Conservation (phyloP, 768 basidiomycete genomes). For the Sporobolomyces pararoseus region DNA sequence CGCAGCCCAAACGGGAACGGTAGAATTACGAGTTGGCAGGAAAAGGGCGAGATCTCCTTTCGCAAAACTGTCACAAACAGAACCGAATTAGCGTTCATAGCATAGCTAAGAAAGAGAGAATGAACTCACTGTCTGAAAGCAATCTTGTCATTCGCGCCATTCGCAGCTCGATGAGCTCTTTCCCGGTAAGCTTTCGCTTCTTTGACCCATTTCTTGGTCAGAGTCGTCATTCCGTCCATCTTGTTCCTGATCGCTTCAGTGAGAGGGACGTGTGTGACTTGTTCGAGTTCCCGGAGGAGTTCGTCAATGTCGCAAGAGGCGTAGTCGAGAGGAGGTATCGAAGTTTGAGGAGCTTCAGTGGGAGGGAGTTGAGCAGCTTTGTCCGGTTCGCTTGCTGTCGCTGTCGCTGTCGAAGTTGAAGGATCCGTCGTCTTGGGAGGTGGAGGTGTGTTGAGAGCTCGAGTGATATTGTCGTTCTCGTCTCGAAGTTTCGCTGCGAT, state of each 20-base stretch:
- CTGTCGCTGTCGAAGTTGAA: too few species aligned
- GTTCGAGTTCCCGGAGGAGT: slow-evolving; percentile 20
- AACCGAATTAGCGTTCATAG: background rate
- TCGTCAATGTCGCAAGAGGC: slow-evolving; percentile 30
- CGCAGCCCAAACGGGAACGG: slow-evolving; percentile 93
- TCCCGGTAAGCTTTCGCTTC: slow-evolving; percentile 95
- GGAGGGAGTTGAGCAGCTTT: slow-evolving; percentile 3
- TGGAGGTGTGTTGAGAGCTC: slow-evolving; percentile 28
- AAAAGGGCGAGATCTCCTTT: slow-evolving; percentile 95
- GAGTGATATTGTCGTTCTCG: slow-evolving; percentile 47
- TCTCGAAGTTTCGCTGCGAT: slow-evolving; percentile 48
- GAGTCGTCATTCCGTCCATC: slow-evolving; percentile 58
- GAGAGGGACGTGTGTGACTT: slow-evolving; percentile 80
- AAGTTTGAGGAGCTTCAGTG: background rate
- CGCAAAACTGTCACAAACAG: slow-evolving; percentile 57
- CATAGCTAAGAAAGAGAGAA: background rate
- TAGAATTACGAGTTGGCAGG: slow-evolving; percentile 88
- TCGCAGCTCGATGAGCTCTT: slow-evolving; percentile 55
- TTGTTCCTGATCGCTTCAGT: slow-evolving; percentile 70
- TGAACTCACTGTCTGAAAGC: slow-evolving; percentile 70
- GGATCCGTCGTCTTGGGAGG: slow-evolving; percentile 11
- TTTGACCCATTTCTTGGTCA: slow-evolving; percentile 88
- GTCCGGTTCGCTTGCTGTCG: slow-evolving; percentile 25
- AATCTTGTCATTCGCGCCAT: slow-evolving; percentile 71
- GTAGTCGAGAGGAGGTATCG: slow-evolving; percentile 22